These are phyloP conservation scores for Colletotrichum truncatum DNA, from an alignment of 2,329 filamentous ascomycete species.

Conservation along the genomic window DNA sequence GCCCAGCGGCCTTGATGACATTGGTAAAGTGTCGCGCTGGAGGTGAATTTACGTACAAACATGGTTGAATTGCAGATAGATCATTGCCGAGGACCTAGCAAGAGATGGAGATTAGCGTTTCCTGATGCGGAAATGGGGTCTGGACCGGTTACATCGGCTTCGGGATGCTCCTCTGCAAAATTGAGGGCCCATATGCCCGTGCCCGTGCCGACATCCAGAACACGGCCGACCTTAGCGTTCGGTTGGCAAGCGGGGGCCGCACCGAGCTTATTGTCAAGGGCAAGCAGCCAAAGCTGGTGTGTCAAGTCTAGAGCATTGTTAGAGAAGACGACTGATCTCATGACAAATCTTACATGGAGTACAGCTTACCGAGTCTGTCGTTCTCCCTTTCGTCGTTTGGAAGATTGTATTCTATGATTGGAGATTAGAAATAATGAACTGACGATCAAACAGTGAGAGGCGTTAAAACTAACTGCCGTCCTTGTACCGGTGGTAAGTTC, in stretches of 20 bases:
- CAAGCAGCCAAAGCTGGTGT: neutral
- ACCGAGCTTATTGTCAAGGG: neutral
- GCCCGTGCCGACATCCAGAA: neutral
- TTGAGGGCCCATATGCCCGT: neutral
- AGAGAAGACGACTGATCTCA: neutral
- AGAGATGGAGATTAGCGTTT: no score
- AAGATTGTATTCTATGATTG: neutral
- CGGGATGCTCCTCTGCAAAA: neutral
- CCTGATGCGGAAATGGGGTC: no score
- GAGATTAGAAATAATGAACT: no score
- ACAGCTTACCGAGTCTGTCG: neutral
- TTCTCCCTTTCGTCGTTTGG: neutral
- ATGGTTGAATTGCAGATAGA: no score
- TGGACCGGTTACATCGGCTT: no score
- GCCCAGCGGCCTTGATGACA: no score
- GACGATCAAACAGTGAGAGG: neutral
- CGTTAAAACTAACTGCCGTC: neutral
- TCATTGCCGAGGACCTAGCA: no score
- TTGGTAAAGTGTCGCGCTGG: no score
- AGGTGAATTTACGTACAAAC: no score
- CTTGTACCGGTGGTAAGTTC: neutral
- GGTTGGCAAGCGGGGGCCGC: neutral
- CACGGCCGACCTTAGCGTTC: neutral
- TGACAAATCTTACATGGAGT: neutral
- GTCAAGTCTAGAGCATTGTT: neutral